Base-by-base conservation (phyloP, 768 basidiomycete genomes). In the Leccinum subtestaceum region DNA sequence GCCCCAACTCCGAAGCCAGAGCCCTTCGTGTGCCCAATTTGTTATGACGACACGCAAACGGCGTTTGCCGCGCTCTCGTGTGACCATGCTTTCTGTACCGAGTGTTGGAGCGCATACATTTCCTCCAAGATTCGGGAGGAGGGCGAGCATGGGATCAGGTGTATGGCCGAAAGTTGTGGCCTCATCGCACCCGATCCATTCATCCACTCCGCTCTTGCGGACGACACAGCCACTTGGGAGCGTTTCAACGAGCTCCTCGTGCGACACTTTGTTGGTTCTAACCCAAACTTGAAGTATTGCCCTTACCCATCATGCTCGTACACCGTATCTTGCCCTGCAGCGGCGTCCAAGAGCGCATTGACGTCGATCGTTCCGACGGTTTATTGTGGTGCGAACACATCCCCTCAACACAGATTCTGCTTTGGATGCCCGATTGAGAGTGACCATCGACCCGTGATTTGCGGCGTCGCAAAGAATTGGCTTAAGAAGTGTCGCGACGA, bases 401-500 rank as follows among this genome's bases (percentile, higher is more conserved):
- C 80, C 12, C 75, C 81, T 17, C 71, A 72, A 53, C 90, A 95
- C 73, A 83, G 82, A 57, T 96, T 98, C 73, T 99, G 97, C 75
- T 99, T 99, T 68, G 96, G 97, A 7, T 99, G 97, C 70, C 75
- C 85, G 47, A 84, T 93, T 63, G 89, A 94, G 67, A 83, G 81
- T 63, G 94, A 96, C 71, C 97, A 99, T 70, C 84, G 93, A 31
- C 97, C 97, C 0, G 86, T 97, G 47, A 81, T 97, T 51, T 99
- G 97, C 73, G 79, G 75, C 5, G 88, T 95, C 23, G 92, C 95
- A 62, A 87, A 81, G 78, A 83, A 94, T 80, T 99, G 97, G 97
- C 75, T 95, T 67, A 92, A 89, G 83, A 98, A 99, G 75, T 98
- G 97, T 74, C 84, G 86, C 53, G 97, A 99, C 72, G 97, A 99